phyloP scores from a whole-genome alignment of 495 filamentous ascomycete species.

The Corynascus novoguineensis region DNA sequence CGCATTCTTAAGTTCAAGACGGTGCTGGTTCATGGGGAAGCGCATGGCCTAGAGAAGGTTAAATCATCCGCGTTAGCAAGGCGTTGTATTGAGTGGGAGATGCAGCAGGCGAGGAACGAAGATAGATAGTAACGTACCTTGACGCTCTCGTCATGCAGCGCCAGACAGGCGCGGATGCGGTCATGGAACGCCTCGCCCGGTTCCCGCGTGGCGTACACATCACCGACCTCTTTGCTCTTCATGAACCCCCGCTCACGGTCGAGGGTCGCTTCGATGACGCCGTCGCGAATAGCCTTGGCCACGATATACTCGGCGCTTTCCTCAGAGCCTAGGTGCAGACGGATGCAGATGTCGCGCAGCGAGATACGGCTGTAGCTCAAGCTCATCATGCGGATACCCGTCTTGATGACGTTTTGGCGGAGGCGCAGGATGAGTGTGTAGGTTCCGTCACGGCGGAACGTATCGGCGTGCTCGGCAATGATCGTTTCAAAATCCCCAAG shows the following conservation, averaged over 20 bases:
- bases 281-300: constrained; percentile 95
- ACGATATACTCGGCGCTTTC: constrained; percentile 99
- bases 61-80: not conserved
- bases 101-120: no score
- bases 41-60: constrained; percentile 70
- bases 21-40: constrained; percentile 98
- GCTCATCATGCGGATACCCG: constrained; percentile 98
- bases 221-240: constrained; percentile 94
- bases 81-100: no score
- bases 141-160: constrained; percentile 93
- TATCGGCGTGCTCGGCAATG: constrained; percentile 70
- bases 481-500: constrained; percentile 83
- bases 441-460: constrained; percentile 88
- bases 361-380: constrained; percentile 95
- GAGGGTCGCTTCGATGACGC: constrained; percentile 92
- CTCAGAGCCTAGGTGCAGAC: constrained; percentile 84
- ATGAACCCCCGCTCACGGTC: constrained; percentile 95
- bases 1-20: constrained; percentile 95
- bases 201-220: constrained; percentile 93
- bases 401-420: constrained; percentile 98
- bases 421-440: constrained; percentile 93
- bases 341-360: constrained; percentile 94
- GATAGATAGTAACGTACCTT: constrained; percentile 56
- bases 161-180: constrained; percentile 83
- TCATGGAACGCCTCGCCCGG: constrained; percentile 96